Conservation (phyloP, 192 early-diverging fungal species). For the Linnemannia elongata region DNA sequence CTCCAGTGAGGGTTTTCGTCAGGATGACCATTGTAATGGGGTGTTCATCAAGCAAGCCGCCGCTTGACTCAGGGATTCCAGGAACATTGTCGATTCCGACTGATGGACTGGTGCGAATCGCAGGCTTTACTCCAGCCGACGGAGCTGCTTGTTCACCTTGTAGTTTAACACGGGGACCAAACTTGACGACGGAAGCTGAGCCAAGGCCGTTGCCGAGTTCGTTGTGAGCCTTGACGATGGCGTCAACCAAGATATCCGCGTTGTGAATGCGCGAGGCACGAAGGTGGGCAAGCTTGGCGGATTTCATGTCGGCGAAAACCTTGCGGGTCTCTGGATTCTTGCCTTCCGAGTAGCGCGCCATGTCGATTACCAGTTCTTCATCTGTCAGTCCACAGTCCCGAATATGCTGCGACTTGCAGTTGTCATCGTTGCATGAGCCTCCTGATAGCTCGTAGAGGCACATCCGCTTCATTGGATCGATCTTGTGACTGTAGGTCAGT, state of each 20-base stretch:
- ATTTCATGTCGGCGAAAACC: constrained; percentile 34
- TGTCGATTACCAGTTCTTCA: constrained; percentile 43
- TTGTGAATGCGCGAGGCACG: constrained; percentile 50
- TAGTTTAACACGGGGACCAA: constrained; percentile 27
- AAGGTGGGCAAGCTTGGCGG: constrained; percentile 44
- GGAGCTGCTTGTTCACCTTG: background rate
- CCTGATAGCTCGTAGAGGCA: constrained; percentile 52
- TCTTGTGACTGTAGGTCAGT: constrained; percentile 45
- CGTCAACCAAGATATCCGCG: constrained; percentile 31
- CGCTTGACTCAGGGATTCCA: background rate
- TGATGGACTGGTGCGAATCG: background rate
- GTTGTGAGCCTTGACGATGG: constrained; percentile 38
- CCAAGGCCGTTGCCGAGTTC: constrained; percentile 24
- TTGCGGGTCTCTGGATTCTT: constrained; percentile 15
- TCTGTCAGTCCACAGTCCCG: constrained; percentile 38
- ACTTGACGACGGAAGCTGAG: constrained; percentile 24
- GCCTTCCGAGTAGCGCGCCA: constrained; percentile 53
- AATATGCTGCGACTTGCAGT: constrained; percentile 42
- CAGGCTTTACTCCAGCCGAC: background rate
- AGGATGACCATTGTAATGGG: constrained; percentile 23
- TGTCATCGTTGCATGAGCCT: constrained; percentile 48
- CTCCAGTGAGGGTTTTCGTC: constrained; percentile 8
- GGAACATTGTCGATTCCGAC: background rate
- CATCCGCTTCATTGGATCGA: constrained; percentile 41
- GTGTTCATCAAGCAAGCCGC: background rate